These are phyloP conservation scores for Brassica napus DNA, from an alignment of 345 rosid species.

Conservation along the genomic window Da-Ae NC_063437.1:17455001-17455500, in stretches of 20 bases:
- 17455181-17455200: slow-evolving; percentile 73
- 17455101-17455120: slow-evolving; percentile 81
- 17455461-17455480: slow-evolving; percentile 98
- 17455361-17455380: slow-evolving; percentile 93
- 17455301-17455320: slow-evolving; percentile 93
- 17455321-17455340: slow-evolving; percentile 69
- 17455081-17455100: slow-evolving; percentile 94
- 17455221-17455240: neutral
- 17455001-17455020: slow-evolving; percentile 49
- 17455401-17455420: slow-evolving; percentile 99
- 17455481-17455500: slow-evolving; percentile 50
- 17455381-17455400: slow-evolving; percentile 99
- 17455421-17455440: slow-evolving; percentile 95
- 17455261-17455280: slow-evolving; percentile 44
- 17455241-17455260: neutral
- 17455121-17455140: slow-evolving; percentile 94
- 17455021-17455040: neutral
- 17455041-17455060: slow-evolving; percentile 1
- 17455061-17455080: neutral
- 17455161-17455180: slow-evolving; percentile 84
- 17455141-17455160: slow-evolving; percentile 95
- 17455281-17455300: slow-evolving; percentile 93
- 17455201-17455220: neutral
- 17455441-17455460: slow-evolving; percentile 88
- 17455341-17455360: slow-evolving; percentile 89